These are phyloP conservation scores for Suhomyces sp. DNA, from an alignment of 805 yeast species.

Conservation along the genomic window DNA sequence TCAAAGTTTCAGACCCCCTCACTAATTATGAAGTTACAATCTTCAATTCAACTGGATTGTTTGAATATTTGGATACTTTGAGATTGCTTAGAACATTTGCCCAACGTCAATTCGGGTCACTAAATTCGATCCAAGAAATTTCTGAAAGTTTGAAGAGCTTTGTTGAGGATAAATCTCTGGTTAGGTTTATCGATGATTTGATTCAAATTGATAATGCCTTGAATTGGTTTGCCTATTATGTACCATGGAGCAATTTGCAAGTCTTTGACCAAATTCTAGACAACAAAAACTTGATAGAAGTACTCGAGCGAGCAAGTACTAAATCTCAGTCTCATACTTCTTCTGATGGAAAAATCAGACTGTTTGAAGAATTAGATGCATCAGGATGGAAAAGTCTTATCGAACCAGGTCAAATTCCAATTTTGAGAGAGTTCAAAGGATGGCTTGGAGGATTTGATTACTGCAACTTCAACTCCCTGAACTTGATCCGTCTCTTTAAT, in stretches of 20 bases:
- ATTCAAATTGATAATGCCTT: background rate
- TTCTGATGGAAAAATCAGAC: background rate
- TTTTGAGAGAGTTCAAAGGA: conserved; percentile 1
- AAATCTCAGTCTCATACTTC: no score
- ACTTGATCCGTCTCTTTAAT: conserved; percentile 1
- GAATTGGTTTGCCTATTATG: conserved; percentile 5
- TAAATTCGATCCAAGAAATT: conserved; percentile 11
- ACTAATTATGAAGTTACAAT: conserved; percentile 22
- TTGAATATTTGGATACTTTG: conserved; percentile 17
- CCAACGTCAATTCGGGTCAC: conserved; percentile 8
- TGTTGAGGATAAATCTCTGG: background rate
- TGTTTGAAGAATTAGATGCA: background rate
- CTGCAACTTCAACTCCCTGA: conserved; percentile 2
- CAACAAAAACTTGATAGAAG: conserved; percentile 8
- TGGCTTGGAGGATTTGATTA: conserved; percentile 6
- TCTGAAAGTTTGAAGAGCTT: conserved; percentile 11
- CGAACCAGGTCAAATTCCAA: no score
- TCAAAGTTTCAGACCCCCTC: conserved; percentile 5
- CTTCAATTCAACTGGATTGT: conserved; percentile 15
- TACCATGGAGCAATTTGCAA: conserved; percentile 8
- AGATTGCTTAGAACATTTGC: conserved; percentile 8
- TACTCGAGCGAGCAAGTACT: no score
- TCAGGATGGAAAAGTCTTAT: no score
- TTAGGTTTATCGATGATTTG: conserved; percentile 1
- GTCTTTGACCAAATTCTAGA: conserved; percentile 11